These are phyloP conservation scores for Leccinum broughii DNA, from an alignment of 768 basidiomycete species.

Conservation along the genomic window DNA sequence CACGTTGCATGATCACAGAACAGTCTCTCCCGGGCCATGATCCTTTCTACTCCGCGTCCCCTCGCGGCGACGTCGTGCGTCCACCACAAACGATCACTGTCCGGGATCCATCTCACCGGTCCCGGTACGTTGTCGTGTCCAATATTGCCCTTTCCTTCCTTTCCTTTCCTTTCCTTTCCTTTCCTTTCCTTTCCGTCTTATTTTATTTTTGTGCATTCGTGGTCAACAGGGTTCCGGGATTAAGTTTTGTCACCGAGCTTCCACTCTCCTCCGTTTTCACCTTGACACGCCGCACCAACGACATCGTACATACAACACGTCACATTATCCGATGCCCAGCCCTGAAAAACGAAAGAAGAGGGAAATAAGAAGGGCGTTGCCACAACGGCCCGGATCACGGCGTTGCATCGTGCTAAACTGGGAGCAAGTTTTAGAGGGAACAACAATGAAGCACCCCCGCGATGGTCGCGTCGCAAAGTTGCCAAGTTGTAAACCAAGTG, in stretches of 20 bases:
- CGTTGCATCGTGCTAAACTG: background rate
- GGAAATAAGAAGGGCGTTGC: background rate
- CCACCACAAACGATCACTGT: background rate
- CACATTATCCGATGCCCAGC: background rate
- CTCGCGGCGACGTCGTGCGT: constrained; percentile 5
- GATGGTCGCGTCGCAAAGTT: background rate
- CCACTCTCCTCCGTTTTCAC: background rate
- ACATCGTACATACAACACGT: background rate
- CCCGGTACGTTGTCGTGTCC: background rate
- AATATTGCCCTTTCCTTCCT: background rate
- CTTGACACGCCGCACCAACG: background rate
- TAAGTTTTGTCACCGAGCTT: background rate
- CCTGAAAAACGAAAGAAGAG: background rate
- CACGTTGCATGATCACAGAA: background rate
- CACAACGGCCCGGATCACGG: background rate
- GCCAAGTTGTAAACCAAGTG: background rate
- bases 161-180: background rate
- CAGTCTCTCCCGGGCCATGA: background rate
- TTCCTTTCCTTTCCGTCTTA: background rate
- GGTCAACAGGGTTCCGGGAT: background rate
- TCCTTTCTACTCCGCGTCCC: background rate
- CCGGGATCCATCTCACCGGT: background rate
- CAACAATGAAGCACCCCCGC: background rate
- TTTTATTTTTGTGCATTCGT: background rate
- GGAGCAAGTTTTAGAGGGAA: background rate